A percentile compares a stretch with the other conserved stretches of the same genome.
Evolutionary conservation across 228 moss, liverwort and hornwort genomes (phyloP).

Genomic region (Sphagnum magellanicum): DNA sequence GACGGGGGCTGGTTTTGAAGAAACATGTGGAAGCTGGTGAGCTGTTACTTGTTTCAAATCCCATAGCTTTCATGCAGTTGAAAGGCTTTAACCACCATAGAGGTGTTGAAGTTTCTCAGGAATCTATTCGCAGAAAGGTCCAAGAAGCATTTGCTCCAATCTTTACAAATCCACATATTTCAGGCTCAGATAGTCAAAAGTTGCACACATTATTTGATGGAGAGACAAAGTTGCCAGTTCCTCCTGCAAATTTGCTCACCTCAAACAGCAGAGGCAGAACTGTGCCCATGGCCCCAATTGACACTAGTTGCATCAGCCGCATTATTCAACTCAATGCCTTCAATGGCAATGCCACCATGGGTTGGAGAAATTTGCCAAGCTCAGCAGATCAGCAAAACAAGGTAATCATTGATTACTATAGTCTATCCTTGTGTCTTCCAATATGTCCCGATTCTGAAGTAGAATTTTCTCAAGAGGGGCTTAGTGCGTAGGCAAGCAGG

Average conservation of each 20-base stretch:
- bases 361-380: conserved; percentile 48
- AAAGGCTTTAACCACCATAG: conserved; percentile 17
- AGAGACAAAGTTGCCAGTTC: conserved; percentile 28
- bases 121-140: conserved; percentile 34
- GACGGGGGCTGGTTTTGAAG: conserved; percentile 60
- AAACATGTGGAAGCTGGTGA: conserved; percentile 80
- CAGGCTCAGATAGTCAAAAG: conserved; percentile 43
- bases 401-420: conserved; percentile 8
- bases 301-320: conserved; percentile 35
- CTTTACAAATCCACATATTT: conserved; percentile 29
- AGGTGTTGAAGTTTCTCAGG: conserved; percentile 25
- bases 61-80: conserved; percentile 53
- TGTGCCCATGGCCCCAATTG: conserved; percentile 19
- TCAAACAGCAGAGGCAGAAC: conserved; percentile 18
- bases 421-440: neutral
- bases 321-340: conserved; percentile 60
- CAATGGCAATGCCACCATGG: conserved; percentile 53
- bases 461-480: no score
- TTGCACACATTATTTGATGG: conserved; percentile 45
- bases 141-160: conserved; percentile 35
- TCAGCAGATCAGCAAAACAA: conserved; percentile 50
- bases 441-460: no score
- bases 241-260: conserved; percentile 41
- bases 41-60: conserved; percentile 70
- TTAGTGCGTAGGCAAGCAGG: no score